Base-by-base conservation (phyloP, 768 basidiomycete species). In the Phylloporus sp. region DNA sequence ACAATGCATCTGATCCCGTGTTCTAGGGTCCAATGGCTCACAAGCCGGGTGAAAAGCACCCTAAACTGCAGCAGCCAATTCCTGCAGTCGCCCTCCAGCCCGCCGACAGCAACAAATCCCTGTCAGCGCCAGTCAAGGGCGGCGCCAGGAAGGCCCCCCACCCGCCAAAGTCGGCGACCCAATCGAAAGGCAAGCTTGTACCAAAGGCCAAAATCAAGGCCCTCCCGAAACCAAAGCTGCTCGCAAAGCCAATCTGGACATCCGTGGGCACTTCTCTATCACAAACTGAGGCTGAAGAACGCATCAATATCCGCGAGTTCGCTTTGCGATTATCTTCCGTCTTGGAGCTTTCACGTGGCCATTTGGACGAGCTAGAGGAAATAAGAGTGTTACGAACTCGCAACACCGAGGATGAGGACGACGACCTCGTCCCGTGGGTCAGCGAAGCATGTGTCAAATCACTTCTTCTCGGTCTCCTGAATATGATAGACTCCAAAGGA, bases 241-340 rank as follows among this genome's bases (percentile, higher is more conserved):
- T 23, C 75, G 80, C 6, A 49, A 66, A 46, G 67, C 82, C 32
- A 65, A 66, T 48, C 38, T 90, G 87, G 87, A 75, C 68, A 5
- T 56, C 60, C 6, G 59, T 86, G 6, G 69, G 69, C 1, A 69
- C 72, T 11, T 55, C 53, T 24, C 66, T 84, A 13, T 64, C 70
- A 6, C 66, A 69, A 31, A 57, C 69, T 1, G 76, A 78, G 32
- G 79, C 75, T 1, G 74, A 84, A 51, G 71, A 75, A 22, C 80
- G 87, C 9, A 76, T 90, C 38, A 70, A 79, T 54, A 82, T 90
- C 34, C 80, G 88, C 46, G 88, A 90, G 64, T 91, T 89, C 60
- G 59, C 78, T 10, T 59, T 85, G 38, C 75, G 88, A 27, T 90
- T 90, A 52, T 69, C 71, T 2, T 68, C 71, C 23, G 45, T 78